Evolutionary conservation across 2,329 filamentous ascomycete species (phyloP).

Genomic region (Phialocephala sp.): DNA sequence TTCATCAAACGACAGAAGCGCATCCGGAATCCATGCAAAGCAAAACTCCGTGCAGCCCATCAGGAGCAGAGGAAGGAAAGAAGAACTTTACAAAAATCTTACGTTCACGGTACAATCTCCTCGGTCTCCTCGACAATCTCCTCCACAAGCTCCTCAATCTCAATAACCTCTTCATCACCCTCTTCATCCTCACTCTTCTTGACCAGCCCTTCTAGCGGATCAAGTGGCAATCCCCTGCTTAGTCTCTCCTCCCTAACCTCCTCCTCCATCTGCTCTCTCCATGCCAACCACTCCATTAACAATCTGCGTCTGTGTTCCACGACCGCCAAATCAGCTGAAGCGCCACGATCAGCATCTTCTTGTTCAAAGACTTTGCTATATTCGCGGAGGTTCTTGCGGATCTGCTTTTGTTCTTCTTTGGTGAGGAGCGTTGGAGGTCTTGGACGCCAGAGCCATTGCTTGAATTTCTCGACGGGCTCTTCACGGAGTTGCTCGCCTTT

Average conservation of each 20-base stretch:
- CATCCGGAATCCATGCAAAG: conserved; percentile 10
- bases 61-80: conserved; percentile 5
- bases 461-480: conserved; percentile 94
- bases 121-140: conserved; percentile 86
- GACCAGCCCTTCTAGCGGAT: conserved; percentile 67
- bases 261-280: conserved; percentile 75
- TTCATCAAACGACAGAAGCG: neutral
- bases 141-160: conserved; percentile 77
- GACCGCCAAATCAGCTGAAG: conserved; percentile 91
- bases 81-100: conserved; percentile 16
- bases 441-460: conserved; percentile 95
- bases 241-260: conserved; percentile 76
- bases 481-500: conserved; percentile 87
- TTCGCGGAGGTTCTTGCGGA: conserved; percentile 97
- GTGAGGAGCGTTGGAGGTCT: conserved; percentile 87
- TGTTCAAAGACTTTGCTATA: conserved; percentile 96
- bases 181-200: conserved; percentile 67
- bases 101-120: conserved; percentile 60
- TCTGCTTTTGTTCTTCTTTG: conserved; percentile 96
- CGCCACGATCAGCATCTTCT: conserved; percentile 91
- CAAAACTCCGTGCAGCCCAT: neutral
- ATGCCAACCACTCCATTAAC: conserved; percentile 88
- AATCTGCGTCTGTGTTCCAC: conserved; percentile 83
- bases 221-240: conserved; percentile 67
- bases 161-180: conserved; percentile 86